Base-by-base conservation (phyloP, 495 filamentous ascomycete species). In the Bryoglossum gracile region DNA sequence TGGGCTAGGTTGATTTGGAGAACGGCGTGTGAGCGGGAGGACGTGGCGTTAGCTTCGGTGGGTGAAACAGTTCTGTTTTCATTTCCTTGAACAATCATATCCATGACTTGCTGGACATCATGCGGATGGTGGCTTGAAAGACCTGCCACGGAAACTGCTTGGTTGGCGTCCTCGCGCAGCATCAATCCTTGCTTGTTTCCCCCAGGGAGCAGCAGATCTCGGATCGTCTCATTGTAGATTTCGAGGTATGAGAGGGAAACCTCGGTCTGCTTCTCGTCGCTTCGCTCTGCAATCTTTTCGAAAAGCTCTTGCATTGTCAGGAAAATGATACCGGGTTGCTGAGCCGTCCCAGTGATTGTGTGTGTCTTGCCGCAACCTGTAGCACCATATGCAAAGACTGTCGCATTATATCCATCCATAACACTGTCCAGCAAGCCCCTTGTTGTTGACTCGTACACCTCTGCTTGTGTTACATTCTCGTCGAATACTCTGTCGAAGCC, bases 151-250 rank as follows among this genome's bases (percentile, higher is more conserved):
- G 89, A 89, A 21, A 99, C 94, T 11, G 86, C 82, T 65, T 95
- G 88, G 64, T 97, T 87, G 10, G 81, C 81, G 66, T 99, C 92
- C 68, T 99, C 92, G 25, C 92, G 86, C 14, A 99, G 77, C 82
- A 94, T 94, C 56, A 99, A 65, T 13, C 87, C 86, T 51, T 80
- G 76, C 65, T 95, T 97, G 63, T 82, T 85, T 25, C 84, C 87
- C 21, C 87, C 86, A 3, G 87, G 84, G 16, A 94, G 83, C 9
- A 99, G 76, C 56, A 99, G 68, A 65, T 99, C 92, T 33, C 92
- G 85, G 51, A 99, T 99, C 0, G 91, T 97, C 66, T 99, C 92
- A 61, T 99, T 99, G 72, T 99, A 99, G 38, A 99, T 99, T 62
- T 99, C 92, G 13, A 99, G 77, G 64, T 97, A 99, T 0, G 90